Evolutionary conservation across 2,329 filamentous ascomycete genomes (phyloP).

Genomic region (Aureobasidium leucospermi): DNA sequence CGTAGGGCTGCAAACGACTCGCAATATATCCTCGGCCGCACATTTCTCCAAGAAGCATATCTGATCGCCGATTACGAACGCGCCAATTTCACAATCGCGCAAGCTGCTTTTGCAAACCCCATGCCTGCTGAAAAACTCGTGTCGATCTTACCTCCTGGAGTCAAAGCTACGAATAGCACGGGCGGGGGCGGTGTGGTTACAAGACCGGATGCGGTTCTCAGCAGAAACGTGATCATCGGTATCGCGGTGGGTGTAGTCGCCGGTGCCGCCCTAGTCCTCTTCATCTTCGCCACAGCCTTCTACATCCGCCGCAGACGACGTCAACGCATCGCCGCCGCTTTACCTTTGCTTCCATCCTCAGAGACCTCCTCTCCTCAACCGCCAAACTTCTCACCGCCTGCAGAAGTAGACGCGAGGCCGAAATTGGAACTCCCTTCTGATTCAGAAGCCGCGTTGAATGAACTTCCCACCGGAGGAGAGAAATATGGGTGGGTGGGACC

Average conservation of each 20-base stretch:
- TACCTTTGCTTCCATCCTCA: not conserved
- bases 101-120: slow-evolving; percentile 27
- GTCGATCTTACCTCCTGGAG: slow-evolving; percentile 28
- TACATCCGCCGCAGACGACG: not conserved
- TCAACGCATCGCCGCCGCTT: not conserved
- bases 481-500: not conserved
- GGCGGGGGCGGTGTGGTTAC: slow-evolving; percentile 6
- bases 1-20: slow-evolving; percentile 47
- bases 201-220: slow-evolving; percentile 18
- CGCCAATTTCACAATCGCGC: slow-evolving; percentile 40
- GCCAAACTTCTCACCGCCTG: not conserved
- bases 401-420: not conserved
- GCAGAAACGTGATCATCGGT: slow-evolving; percentile 27
- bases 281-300: slow-evolving; percentile 17
- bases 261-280: slow-evolving; percentile 18
- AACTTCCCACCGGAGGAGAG: not conserved
- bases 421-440: not conserved
- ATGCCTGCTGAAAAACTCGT: slow-evolving; percentile 26
- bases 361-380: not conserved
- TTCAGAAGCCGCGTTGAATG: not conserved
- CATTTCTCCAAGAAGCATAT: slow-evolving; percentile 63
- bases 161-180: slow-evolving; percentile 20
- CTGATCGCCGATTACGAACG: slow-evolving; percentile 43
- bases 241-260: slow-evolving; percentile 27
- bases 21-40: slow-evolving; percentile 56